Evolutionary conservation across 305 asterid genomes (phyloP).

Genomic region (Petunia hybrid): DNA sequence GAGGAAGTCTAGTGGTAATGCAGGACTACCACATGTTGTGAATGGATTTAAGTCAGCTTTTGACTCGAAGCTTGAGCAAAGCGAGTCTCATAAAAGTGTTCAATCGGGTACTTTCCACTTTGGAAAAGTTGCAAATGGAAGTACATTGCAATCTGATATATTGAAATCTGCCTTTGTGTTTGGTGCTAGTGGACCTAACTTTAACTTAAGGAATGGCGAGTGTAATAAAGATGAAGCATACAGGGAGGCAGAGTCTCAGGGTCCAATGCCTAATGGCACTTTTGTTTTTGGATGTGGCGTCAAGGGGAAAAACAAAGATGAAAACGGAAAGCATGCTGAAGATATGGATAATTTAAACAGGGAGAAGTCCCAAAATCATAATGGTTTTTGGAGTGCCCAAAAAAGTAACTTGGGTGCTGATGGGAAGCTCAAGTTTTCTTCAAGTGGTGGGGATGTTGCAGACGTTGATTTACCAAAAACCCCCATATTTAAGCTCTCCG

Average conservation of each 20-base stretch:
- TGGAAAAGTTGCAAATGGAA: slow-evolving; percentile 25
- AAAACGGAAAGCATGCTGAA: slow-evolving; percentile 27
- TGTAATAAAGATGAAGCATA: slow-evolving; percentile 23
- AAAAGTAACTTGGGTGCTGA: slow-evolving; percentile 22
- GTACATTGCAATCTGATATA: slow-evolving; percentile 28
- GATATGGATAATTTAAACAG: slow-evolving; percentile 29
- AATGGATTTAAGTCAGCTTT: slow-evolving; percentile 32
- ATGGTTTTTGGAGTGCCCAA: slow-evolving; percentile 23
- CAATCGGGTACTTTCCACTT: slow-evolving; percentile 17
- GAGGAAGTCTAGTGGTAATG: slow-evolving; percentile 34
- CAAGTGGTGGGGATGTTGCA: slow-evolving; percentile 29
- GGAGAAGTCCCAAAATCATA: slow-evolving; percentile 26
- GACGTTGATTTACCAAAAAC: slow-evolving; percentile 38
- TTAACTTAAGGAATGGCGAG: background rate
- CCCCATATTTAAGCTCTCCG: slow-evolving; percentile 43
- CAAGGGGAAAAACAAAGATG: slow-evolving; percentile 33
- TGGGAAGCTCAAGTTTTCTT: slow-evolving; percentile 36
- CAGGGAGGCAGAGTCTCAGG: slow-evolving; percentile 43
- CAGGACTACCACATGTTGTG: slow-evolving; percentile 40
- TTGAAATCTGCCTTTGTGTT: slow-evolving; percentile 4
- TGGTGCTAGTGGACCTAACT: slow-evolving; percentile 30
- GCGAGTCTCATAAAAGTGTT: slow-evolving; percentile 20
- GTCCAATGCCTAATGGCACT: slow-evolving; percentile 41
- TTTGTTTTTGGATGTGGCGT: slow-evolving; percentile 53
- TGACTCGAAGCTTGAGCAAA: slow-evolving; percentile 28